A percentile compares a stretch with the other conserved stretches of the same genome.
Evolutionary conservation across 192 early-diverging fungal genomes (phyloP).

Genomic region (Rhizoclosmatium globosum): DNA sequence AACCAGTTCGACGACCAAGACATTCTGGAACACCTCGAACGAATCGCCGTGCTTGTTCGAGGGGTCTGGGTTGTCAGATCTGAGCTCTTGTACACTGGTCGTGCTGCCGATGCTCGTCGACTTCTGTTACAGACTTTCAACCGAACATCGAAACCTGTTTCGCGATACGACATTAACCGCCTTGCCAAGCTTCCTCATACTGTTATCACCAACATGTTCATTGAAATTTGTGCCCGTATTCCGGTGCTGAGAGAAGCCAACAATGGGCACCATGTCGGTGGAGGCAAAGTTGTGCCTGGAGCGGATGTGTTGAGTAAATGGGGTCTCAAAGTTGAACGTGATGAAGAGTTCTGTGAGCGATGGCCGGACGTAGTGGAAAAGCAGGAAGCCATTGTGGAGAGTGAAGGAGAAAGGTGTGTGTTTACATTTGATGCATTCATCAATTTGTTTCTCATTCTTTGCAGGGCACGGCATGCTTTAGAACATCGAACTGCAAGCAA

Average conservation of each 20-base stretch:
- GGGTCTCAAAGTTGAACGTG: constrained; percentile 27
- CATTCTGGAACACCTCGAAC: constrained; percentile 35
- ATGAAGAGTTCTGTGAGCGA: constrained; percentile 29
- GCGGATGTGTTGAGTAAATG: constrained; percentile 4
- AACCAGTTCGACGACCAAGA: constrained; percentile 33
- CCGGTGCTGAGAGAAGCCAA: background rate
- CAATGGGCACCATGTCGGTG: constrained; percentile 11
- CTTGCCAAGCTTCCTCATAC: constrained; percentile 31
- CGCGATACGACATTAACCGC: constrained; percentile 22
- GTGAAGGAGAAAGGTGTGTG: constrained; percentile 23
- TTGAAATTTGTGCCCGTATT: constrained; percentile 35
- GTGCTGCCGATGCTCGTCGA: constrained; percentile 47
- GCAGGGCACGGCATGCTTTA: constrained; percentile 6
- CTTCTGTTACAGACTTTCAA: constrained; percentile 48
- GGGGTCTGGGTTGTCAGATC: constrained; percentile 55
- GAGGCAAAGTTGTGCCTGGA: background rate
- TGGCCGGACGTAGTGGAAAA: constrained; percentile 20
- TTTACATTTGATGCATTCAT: background rate
- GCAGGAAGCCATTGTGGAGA: constrained; percentile 4
- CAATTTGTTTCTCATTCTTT: constrained; percentile 2
- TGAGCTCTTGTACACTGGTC: constrained; percentile 53
- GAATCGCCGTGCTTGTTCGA: constrained; percentile 46
- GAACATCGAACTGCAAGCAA: background rate
- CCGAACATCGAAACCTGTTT: constrained; percentile 6
- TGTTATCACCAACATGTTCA: constrained; percentile 33